These are phyloP conservation scores for Cercospora nicotianae DNA, from an alignment of 2,329 filamentous ascomycete species.

Conservation along the genomic window DNA sequence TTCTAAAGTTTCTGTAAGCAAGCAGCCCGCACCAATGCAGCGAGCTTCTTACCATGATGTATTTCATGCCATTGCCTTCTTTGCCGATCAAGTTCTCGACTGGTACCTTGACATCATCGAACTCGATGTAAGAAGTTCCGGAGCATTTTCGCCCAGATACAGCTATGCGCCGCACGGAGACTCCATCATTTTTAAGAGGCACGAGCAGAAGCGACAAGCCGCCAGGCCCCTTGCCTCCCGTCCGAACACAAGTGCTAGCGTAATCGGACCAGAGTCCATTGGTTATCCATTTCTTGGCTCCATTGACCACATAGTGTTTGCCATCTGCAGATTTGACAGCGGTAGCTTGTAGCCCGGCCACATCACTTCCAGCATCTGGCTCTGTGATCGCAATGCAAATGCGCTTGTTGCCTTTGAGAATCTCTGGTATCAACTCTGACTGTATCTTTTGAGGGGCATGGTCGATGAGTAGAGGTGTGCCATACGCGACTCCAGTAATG, in stretches of 20 bases:
- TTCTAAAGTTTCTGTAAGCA: neutral
- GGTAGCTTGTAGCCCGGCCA: slow-evolving; percentile 69
- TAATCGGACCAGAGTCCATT: slow-evolving; percentile 70
- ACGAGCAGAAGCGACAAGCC: slow-evolving; percentile 27
- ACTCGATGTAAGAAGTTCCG: slow-evolving; percentile 72
- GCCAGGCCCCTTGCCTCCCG: slow-evolving; percentile 51
- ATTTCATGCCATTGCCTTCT: slow-evolving; percentile 71
- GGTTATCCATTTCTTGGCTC: slow-evolving; percentile 76
- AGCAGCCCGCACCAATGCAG: neutral
- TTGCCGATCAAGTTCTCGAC: slow-evolving; percentile 66
- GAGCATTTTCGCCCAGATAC: slow-evolving; percentile 63
- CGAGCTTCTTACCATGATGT: slow-evolving; percentile 41
- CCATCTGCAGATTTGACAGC: slow-evolving; percentile 63
- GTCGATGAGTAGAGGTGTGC: slow-evolving; percentile 68
- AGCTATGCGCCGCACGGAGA: slow-evolving; percentile 65
- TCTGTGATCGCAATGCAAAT: slow-evolving; percentile 77
- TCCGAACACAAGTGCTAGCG: slow-evolving; percentile 63
- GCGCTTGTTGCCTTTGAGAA: slow-evolving; percentile 65
- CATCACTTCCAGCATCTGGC: slow-evolving; percentile 69
- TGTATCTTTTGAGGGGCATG: slow-evolving; percentile 63
- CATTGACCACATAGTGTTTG: slow-evolving; percentile 68
- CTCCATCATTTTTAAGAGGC: slow-evolving; percentile 54
- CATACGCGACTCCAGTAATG: slow-evolving; percentile 69
- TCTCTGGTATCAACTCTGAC: slow-evolving; percentile 64
- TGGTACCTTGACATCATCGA: slow-evolving; percentile 71